Conservation (phyloP, 306 rosid species). For the Myrica gale region DNA sequence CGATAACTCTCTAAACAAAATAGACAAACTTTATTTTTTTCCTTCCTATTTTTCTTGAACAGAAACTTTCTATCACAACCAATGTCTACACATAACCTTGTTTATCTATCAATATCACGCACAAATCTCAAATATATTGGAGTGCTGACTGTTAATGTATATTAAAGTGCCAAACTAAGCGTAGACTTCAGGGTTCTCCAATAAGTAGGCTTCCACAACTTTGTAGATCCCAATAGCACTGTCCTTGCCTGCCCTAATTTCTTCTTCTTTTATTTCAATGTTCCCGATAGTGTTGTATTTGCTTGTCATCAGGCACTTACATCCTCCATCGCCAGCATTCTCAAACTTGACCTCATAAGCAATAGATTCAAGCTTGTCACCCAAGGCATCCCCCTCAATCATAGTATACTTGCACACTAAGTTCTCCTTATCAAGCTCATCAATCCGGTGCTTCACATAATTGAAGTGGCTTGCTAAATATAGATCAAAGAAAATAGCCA, state of each 20-base stretch:
- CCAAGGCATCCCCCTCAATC: slow-evolving; percentile 77
- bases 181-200: slow-evolving; percentile 58
- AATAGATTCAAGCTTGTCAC: slow-evolving; percentile 63
- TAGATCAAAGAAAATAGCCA: not conserved
- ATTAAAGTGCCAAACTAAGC: slow-evolving; percentile 31
- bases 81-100: not conserved
- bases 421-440: slow-evolving; percentile 52
- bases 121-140: not conserved
- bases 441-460: slow-evolving; percentile 59
- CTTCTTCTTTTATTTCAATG: slow-evolving; percentile 54
- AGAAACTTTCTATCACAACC: not conserved
- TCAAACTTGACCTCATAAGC: slow-evolving; percentile 70
- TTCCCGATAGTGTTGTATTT: slow-evolving; percentile 51
- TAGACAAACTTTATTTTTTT: not conserved
- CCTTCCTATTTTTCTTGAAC: too few species aligned
- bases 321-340: slow-evolving; percentile 58
- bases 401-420: slow-evolving; percentile 63
- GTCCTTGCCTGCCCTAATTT: slow-evolving; percentile 63
- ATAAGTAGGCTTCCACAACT: slow-evolving; percentile 63
- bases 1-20: not conserved
- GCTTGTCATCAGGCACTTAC: slow-evolving; percentile 54
- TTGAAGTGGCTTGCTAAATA: slow-evolving; percentile 52
- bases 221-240: slow-evolving; percentile 59
- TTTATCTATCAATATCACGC: not conserved
- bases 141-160: not conserved